Evolutionary conservation across 2,329 filamentous ascomycete genomes (phyloP).

Genomic region (Aspergillus neoniger): DNA sequence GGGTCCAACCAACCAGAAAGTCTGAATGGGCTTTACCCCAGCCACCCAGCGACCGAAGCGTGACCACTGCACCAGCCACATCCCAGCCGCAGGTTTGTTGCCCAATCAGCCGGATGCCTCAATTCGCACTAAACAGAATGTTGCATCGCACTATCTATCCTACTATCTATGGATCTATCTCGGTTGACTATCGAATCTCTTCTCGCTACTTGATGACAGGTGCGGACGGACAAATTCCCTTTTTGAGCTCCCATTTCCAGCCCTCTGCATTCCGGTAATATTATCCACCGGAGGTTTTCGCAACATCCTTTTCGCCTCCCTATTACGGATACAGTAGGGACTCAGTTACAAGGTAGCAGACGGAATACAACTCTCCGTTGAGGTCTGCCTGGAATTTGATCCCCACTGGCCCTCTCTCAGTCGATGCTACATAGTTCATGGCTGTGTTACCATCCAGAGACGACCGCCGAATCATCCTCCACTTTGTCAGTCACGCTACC

Average conservation of each 20-base stretch:
- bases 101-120: not conserved
- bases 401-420: not conserved
- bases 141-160: not conserved
- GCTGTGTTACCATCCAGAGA: slow-evolving; percentile 43
- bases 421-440: slow-evolving; percentile 13
- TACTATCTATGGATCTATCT: too few relatives aligned
- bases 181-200: too few relatives aligned
- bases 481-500: slow-evolving; percentile 65
- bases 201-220: too few relatives aligned
- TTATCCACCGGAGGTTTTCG: too few relatives aligned
- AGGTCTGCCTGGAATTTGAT: not conserved
- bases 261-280: too few relatives aligned
- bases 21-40: not conserved
- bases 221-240: too few relatives aligned
- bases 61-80: not conserved
- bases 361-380: too few relatives aligned
- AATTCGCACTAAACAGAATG: too few relatives aligned
- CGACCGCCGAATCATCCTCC: slow-evolving; percentile 71
- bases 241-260: too few relatives aligned
- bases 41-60: not conserved
- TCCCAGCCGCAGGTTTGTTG: not conserved
- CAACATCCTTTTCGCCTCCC: not conserved
- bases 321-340: not conserved
- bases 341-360: not conserved
- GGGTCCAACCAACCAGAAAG: not conserved